Evolutionary conservation across 495 filamentous ascomycete species (phyloP), one percentile per base, ranked within the genome.

Genomic region (Neurospora sp.): DNA sequence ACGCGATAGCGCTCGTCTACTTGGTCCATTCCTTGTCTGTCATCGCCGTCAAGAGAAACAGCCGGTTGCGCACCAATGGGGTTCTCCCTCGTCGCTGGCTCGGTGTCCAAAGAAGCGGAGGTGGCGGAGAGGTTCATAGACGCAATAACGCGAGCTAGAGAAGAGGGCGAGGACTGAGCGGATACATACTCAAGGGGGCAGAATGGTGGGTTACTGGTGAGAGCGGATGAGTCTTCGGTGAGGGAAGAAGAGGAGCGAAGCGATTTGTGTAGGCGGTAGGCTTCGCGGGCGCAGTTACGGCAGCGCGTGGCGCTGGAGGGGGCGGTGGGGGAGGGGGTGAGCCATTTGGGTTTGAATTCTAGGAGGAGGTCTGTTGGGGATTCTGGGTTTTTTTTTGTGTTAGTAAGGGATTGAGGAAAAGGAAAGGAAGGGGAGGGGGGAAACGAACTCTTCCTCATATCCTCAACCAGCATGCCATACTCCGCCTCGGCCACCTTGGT

Each of bases 311-410:
- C 87, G 6, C 81, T 75, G 0, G 75, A 7, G 1, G 94, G 94
- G 0, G 94, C 94, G 35, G 88, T 89, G 1, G 92, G 93, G 1
- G 93, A 96, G 75, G 95, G 94, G 7, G 86, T 78, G 2, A 98
- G 88, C 96, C 96, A 99, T 81, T 99, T 99, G 7, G 95, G 94
- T 77, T 99, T 99, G 76, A 98, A 89, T 80, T 99, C 93, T 31
- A 94, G 82, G 1, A 89, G 77, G 0, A 85, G 81, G 22, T 88
- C 83, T 22, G 75, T 81, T 12, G 75, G 75, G 7, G 77, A 40
- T 9, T 82, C 76, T 80, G 27, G 69, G 9, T 22, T 11, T 11
- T 48, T 18, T 27, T 48, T 18, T 59, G 22, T 27, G 42, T 71
- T 44, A 71, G 70, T 46, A 35, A 35, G 35, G 35, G 20, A 59